phyloP scores from a whole-genome alignment of 2,329 filamentous ascomycete genomes.

The Aspergillus sp. region DNA sequence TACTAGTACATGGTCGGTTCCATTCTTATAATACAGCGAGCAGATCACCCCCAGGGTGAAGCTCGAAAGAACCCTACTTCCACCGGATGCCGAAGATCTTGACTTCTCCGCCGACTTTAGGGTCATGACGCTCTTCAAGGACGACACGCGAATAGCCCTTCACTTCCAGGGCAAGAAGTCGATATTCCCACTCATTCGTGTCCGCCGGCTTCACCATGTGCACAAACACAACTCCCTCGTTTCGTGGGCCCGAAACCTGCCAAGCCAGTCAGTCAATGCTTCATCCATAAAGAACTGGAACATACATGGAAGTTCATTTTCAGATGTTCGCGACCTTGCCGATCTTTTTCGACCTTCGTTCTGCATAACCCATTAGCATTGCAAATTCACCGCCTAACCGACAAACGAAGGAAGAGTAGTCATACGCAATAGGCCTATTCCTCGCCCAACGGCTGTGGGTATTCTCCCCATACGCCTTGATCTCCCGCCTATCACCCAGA shows the following conservation, averaged over 20 bases:
- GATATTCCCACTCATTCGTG: constrained; percentile 71
- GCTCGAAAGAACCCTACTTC: constrained; percentile 14
- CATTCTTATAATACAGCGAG: neutral
- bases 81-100: constrained; percentile 53
- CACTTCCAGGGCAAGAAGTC: constrained; percentile 77
- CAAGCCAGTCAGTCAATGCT: neutral
- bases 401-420: neutral
- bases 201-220: constrained; percentile 72
- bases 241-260: constrained; percentile 74
- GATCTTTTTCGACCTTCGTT: constrained; percentile 68
- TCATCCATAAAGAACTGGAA: constrained; percentile 1
- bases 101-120: constrained; percentile 44
- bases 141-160: constrained; percentile 55
- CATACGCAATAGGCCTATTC: constrained; percentile 56
- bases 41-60: neutral
- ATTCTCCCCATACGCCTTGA: constrained; percentile 77
- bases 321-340: constrained; percentile 74
- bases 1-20: neutral
- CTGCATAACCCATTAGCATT: constrained; percentile 43
- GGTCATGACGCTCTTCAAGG: constrained; percentile 46
- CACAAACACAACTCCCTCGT: constrained; percentile 70
- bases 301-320: constrained; percentile 80
- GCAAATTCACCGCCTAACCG: neutral
- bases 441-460: constrained; percentile 79
- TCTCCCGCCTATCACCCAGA: constrained; percentile 72